phyloP scores from a whole-genome alignment of 352 stramenopile species.

The Peronospora destructor region DNA sequence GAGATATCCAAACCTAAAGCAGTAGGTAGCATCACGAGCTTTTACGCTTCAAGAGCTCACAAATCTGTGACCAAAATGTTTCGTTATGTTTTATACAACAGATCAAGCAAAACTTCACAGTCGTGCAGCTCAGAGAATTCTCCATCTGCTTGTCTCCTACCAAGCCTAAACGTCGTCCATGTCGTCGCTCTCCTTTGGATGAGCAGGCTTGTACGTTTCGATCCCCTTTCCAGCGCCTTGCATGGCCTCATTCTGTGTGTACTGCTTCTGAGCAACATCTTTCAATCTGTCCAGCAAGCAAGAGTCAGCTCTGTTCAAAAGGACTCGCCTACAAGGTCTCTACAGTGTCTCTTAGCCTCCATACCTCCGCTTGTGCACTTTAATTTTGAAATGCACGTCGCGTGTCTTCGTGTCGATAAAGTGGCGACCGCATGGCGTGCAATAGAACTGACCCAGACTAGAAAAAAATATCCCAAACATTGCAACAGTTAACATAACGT shows the following conservation, averaged over 20 bases:
- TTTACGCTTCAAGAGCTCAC: no score
- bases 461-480: background rate
- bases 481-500: background rate
- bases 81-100: no score
- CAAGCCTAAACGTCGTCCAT: slow-evolving; percentile 62
- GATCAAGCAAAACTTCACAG: no score
- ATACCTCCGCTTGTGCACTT: slow-evolving; percentile 82
- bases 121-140: no score
- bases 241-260: slow-evolving; percentile 81
- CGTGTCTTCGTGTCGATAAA: slow-evolving; percentile 80
- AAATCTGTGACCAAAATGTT: no score
- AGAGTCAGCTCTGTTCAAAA: background rate
- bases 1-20: no score
- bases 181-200: slow-evolving; percentile 31
- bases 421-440: slow-evolving; percentile 77
- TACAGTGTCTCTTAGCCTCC: no score
- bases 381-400: slow-evolving; percentile 73
- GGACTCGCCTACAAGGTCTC: background rate
- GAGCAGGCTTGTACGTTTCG: slow-evolving; percentile 63
- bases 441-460: slow-evolving; percentile 84
- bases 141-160: no score
- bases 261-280: slow-evolving; percentile 86
- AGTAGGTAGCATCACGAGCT: no score
- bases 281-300: slow-evolving; percentile 48
- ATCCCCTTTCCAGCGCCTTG: slow-evolving; percentile 59